These are phyloP conservation scores for Colletotrichum scovillei DNA, from an alignment of 2,329 filamentous ascomycete species.

Conservation along the genomic window DNA sequence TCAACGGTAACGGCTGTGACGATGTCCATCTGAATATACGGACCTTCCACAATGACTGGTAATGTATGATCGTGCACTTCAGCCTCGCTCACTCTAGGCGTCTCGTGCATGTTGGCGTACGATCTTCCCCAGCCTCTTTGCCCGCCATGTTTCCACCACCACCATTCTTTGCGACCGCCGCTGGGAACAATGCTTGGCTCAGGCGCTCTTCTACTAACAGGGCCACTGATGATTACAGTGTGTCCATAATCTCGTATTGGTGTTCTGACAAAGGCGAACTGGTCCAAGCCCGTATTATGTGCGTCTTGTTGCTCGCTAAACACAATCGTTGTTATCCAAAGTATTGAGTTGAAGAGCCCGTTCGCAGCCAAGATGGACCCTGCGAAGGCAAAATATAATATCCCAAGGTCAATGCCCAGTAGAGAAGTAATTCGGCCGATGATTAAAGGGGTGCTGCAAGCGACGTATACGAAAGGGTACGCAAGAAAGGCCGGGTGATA, in stretches of 20 bases:
- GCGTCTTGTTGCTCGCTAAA: constrained; percentile 47
- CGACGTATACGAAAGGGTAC: constrained; percentile 71
- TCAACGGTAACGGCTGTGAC: constrained; percentile 56
- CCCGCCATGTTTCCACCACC: constrained; percentile 31
- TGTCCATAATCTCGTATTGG: constrained; percentile 29
- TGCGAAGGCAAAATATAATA: constrained; percentile 61
- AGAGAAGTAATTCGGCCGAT: constrained; percentile 68
- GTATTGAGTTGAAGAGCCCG: constrained; percentile 55
- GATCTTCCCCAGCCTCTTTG: constrained; percentile 23
- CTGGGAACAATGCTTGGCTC: neutral
- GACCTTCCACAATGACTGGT: constrained; percentile 5
- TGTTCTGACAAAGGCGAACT: constrained; percentile 40
- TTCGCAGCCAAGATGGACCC: constrained; percentile 63
- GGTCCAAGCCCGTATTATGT: constrained; percentile 38
- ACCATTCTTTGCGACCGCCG: constrained; percentile 14
- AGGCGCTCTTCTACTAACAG: constrained; percentile 10
- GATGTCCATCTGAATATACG: constrained; percentile 54
- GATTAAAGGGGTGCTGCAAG: constrained; percentile 71
- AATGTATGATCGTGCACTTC: neutral
- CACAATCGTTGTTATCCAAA: constrained; percentile 43
- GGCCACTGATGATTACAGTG: constrained; percentile 23
- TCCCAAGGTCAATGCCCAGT: constrained; percentile 57
- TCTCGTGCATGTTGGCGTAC: constrained; percentile 11
- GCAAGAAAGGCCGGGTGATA: constrained; percentile 60
- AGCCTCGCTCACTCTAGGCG: neutral